Percentiles rank a stretch among this genome's conserved stretches.
These are phyloP conservation scores for Hymenotorrendiella dingleyae DNA, from an alignment of 2,329 filamentous ascomycete genomes.

Conservation along the genomic window DNA sequence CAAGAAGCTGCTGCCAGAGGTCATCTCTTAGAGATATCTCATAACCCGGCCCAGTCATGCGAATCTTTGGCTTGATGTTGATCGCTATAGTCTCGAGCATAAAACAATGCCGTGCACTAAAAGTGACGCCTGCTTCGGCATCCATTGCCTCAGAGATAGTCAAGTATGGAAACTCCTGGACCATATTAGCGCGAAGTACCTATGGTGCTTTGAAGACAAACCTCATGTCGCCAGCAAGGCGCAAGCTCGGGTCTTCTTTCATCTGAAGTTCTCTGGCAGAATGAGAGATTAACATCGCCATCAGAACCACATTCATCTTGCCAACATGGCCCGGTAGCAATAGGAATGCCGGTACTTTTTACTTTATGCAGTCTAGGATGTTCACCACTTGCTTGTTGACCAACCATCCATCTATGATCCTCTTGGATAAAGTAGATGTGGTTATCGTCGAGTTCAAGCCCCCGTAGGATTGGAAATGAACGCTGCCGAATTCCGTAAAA, in stretches of 20 bases:
- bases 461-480: slow-evolving; percentile 42
- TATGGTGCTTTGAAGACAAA: slow-evolving; percentile 3
- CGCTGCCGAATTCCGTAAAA: slow-evolving; percentile 49
- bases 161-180: slow-evolving; percentile 43
- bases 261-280: slow-evolving; percentile 17
- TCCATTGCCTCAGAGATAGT: slow-evolving; percentile 43
- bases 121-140: slow-evolving; percentile 37
- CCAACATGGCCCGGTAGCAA: slow-evolving; percentile 47
- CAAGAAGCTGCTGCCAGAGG: slow-evolving; percentile 44
- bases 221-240: slow-evolving; percentile 48
- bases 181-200: background rate
- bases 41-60: slow-evolving; percentile 27
- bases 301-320: slow-evolving; percentile 39
- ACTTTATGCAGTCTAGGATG: slow-evolving; percentile 41
- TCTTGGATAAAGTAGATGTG: slow-evolving; percentile 53
- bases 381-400: slow-evolving; percentile 37
- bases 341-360: slow-evolving; percentile 47
- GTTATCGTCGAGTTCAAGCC: slow-evolving; percentile 40
- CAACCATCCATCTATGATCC: slow-evolving; percentile 43
- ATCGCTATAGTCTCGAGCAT: slow-evolving; percentile 41
- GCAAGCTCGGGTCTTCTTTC: slow-evolving; percentile 30
- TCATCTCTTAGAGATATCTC: slow-evolving; percentile 39
- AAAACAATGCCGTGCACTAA: slow-evolving; percentile 43
- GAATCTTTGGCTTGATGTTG: slow-evolving; percentile 34
- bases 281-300: slow-evolving; percentile 22